Percentiles rank a stretch among this genome's conserved stretches.
phyloP scores from a whole-genome alignment of 192 early-diverging fungal species.

The Mortierella claussenii region DNA sequence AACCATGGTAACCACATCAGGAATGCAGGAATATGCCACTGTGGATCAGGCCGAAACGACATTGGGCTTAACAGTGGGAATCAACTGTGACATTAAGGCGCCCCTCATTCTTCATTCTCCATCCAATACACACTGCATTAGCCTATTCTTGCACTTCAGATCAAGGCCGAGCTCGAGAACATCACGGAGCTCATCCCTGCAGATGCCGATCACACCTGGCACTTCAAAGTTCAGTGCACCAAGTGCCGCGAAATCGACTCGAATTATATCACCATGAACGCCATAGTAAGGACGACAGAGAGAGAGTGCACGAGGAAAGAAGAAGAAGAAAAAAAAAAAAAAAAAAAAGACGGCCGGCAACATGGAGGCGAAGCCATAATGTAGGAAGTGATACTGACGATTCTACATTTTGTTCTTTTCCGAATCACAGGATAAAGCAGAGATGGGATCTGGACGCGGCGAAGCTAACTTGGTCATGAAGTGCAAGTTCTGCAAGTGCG shows the following conservation, averaged over 20 bases:
- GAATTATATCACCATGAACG: conserved; percentile 74
- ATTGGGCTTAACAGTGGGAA: too few species aligned
- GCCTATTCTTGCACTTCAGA: conserved; percentile 64
- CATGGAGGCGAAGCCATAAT: too few species aligned
- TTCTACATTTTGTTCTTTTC: conserved; percentile 6
- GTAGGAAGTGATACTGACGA: background rate
- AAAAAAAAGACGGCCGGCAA: background rate
- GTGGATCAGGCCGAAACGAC: too few species aligned
- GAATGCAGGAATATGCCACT: too few species aligned
- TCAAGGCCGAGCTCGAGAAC: conserved; percentile 86
- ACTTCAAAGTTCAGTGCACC: conserved; percentile 82
- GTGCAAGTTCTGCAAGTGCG: conserved; percentile 92
- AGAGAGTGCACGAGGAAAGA: too few species aligned
- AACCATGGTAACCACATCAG: conserved; percentile 1
- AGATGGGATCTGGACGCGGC: conserved; percentile 79
- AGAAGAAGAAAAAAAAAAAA: too few species aligned
- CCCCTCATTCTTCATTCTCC: too few species aligned
- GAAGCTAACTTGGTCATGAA: conserved; percentile 88
- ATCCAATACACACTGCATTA: too few species aligned
- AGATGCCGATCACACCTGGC: conserved; percentile 71
- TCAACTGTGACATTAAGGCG: too few species aligned
- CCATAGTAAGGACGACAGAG: conserved; percentile 50
- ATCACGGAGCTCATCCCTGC: conserved; percentile 77
- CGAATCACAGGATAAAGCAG: conserved; percentile 58
- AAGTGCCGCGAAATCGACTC: conserved; percentile 82